Percentiles rank a stretch among this genome's conserved stretches.
phyloP scores from a whole-genome alignment of 2,329 filamentous ascomycete genomes.

The Talaromyces rugulosus region DNA sequence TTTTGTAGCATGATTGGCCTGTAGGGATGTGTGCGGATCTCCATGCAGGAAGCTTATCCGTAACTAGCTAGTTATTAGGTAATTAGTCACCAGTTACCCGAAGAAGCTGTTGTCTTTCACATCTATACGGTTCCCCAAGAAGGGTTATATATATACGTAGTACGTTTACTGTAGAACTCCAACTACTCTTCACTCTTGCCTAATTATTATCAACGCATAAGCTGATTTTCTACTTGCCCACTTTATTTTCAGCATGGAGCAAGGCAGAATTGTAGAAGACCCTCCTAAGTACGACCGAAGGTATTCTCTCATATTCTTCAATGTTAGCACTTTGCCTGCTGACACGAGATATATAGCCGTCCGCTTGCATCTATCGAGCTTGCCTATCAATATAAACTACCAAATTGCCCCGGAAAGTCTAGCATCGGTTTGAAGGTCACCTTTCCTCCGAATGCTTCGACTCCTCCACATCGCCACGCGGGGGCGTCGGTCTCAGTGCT shows the following conservation, averaged over 20 bases:
- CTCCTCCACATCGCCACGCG: constrained; percentile 46
- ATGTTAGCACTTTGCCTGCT: neutral
- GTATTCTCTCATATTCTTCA: neutral
- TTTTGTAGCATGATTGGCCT: neutral
- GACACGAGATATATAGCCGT: constrained; percentile 15
- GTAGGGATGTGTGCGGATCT: too few species aligned
- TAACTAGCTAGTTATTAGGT: neutral
- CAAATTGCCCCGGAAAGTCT: constrained; percentile 39
- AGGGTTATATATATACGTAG: constrained; percentile 3
- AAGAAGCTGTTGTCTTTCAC: neutral
- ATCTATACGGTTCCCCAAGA: neutral
- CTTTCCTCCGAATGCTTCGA: constrained; percentile 36
- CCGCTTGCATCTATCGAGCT: constrained; percentile 27
- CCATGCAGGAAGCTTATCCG: too few species aligned
- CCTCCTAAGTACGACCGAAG: constrained; percentile 4
- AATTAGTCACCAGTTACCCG: neutral
- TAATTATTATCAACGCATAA: neutral
- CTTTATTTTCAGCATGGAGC: constrained; percentile 1
- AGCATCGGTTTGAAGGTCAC: constrained; percentile 36
- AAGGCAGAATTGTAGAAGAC: constrained; percentile 6
- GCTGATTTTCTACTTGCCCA: neutral
- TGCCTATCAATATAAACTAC: constrained; percentile 31
- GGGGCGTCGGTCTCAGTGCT: constrained; percentile 40
- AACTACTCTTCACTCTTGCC: neutral
- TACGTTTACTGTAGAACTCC: neutral